These are phyloP conservation scores for Macrotyloma uniflorum DNA, from an alignment of 306 rosid genomes.

Conservation along the genomic window DNA sequence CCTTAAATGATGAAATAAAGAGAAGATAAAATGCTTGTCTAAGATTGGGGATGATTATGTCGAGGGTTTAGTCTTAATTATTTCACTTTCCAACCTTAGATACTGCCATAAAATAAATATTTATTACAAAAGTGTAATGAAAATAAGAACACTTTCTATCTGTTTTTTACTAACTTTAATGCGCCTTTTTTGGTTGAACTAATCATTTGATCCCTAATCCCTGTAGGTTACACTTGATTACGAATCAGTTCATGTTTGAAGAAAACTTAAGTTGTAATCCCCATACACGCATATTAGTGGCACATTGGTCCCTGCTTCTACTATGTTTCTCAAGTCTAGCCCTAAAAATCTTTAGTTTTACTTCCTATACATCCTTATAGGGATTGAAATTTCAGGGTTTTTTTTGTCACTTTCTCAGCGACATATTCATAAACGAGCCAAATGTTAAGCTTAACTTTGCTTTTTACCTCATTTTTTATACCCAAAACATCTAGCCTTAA, in stretches of 20 bases:
- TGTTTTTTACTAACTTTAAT: not conserved
- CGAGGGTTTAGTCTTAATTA: not conserved
- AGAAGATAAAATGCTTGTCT: not conserved
- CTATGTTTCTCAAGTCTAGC: not conserved
- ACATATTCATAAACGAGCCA: not conserved
- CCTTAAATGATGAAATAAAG: not conserved
- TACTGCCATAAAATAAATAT: not conserved
- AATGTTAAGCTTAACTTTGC: not conserved
- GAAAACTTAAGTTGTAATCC: not conserved
- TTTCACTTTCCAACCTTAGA: not conserved
- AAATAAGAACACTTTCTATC: not conserved
- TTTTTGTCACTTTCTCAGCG: not conserved
- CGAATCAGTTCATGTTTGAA: not conserved
- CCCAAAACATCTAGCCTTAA: constrained; percentile 13
- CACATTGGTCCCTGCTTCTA: not conserved
- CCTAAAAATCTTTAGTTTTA: not conserved
- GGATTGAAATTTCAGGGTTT: not conserved
- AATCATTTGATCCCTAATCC: not conserved
- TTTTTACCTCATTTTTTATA: not conserved
- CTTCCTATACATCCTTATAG: not conserved
- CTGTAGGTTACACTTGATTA: not conserved
- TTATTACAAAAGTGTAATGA: not conserved
- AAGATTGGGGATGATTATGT: not conserved
- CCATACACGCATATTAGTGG: not conserved
- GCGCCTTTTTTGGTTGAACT: not conserved